Evolutionary conservation across 345 rosid species (phyloP), one percentile per base, ranked within the genome.

Genomic region (Acer saccharum): DNA sequence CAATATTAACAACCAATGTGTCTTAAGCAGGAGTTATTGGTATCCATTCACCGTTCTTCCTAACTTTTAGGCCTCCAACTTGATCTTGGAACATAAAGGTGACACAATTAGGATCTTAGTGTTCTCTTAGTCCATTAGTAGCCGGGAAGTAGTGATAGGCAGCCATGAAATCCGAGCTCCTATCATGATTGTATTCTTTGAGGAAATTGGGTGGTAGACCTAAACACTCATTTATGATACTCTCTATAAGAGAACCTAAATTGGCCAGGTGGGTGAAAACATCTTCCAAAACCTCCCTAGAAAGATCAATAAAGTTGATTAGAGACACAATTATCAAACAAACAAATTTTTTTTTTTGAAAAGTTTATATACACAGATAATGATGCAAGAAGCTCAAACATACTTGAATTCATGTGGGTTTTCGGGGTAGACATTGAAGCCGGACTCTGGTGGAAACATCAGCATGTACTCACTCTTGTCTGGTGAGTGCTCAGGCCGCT

Each of bases 91-190:
- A 79, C 16, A 86, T 84, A 23, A 87, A 84, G 6, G 85, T 88
- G 82, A 90, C 11, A 62, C 76, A 79, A 67, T 88, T 90, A 16
- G 81, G 75, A 39, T 87, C 93, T 81, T 87, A 89, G 21, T 90
- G 91, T 74, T 83, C 81, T 1, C 76, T 67, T 70, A 86, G 23
- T 9, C 92, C 94, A 23, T 75, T 82, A 1, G 85, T 69, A 0
- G 89, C 88, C 2, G 86, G 87, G 46, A 83, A 86, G 78, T 90
- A 88, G 65, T 48, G 85, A 7, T 83, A 12, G 0, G 90, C 83
- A 0, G 25, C 71, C 84, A 88, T 76, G 76, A 90, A 83, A 80
- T 90, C 90, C 88, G 85, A 88, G 78, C 88, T 86, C 81, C 94
- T 80, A n/a, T 84, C 90, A 43, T 75, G 29, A 20, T 88, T 88